Evolutionary conservation across 2,329 filamentous ascomycete genomes (phyloP).

Genomic region (Alternaria novae-zelandiae): DNA sequence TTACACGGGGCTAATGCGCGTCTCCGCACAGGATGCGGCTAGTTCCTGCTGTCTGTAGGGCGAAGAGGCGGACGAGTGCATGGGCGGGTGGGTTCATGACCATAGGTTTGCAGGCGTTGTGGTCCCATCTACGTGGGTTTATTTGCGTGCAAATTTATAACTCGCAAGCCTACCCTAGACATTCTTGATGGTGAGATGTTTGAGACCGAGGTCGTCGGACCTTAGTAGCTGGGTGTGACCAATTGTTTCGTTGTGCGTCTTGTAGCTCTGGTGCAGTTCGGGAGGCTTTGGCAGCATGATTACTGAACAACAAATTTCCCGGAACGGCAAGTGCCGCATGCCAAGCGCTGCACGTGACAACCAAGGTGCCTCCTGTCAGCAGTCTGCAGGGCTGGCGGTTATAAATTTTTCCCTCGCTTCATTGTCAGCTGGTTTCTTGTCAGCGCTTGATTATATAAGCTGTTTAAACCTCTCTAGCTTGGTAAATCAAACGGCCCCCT

Average conservation of each 20-base stretch:
- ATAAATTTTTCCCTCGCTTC: neutral
- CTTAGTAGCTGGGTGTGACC: neutral
- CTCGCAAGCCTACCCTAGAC: neutral
- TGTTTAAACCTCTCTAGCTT: neutral
- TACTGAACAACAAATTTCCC: neutral
- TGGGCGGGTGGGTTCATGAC: conserved; percentile 1
- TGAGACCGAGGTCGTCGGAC: neutral
- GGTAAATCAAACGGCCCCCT: neutral
- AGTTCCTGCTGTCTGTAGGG: neutral
- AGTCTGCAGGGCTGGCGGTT: neutral
- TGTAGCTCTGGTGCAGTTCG: neutral
- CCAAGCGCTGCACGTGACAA: neutral
- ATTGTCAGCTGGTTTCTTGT: neutral
- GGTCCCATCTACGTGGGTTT: neutral
- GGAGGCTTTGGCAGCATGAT: neutral
- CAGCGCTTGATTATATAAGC: neutral
- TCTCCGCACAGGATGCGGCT: conserved; percentile 12
- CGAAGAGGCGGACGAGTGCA: neutral
- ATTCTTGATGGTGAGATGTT: neutral
- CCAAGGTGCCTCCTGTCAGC: neutral
- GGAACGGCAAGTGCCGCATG: neutral
- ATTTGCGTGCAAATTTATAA: neutral
- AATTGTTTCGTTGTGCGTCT: neutral
- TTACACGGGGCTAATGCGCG: conserved; percentile 4
- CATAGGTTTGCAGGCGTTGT: neutral